Conservation (phyloP, 2,329 filamentous ascomycete genomes). For the Ascosphaera aggregata region DNA sequence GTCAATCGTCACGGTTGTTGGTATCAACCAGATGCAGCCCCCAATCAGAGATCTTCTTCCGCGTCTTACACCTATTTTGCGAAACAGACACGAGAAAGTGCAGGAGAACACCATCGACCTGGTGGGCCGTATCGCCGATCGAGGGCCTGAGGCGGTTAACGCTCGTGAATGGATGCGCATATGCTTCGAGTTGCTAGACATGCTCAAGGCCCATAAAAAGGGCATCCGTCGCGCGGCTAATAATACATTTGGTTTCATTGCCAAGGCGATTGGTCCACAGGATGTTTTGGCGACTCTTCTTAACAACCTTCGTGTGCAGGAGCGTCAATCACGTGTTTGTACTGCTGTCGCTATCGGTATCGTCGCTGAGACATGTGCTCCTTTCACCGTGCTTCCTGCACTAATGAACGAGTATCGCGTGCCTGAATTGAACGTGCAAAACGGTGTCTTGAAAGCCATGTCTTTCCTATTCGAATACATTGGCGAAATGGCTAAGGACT, state of each 20-base stretch:
- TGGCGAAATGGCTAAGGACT: constrained; percentile 98
- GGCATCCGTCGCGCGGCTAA: constrained; percentile 94
- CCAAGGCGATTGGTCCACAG: constrained; percentile 94
- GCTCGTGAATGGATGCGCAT: constrained; percentile 99
- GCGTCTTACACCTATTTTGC: constrained; percentile 87
- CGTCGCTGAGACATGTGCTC: constrained; percentile 91
- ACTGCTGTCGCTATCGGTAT: constrained; percentile 97
- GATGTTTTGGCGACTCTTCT: constrained; percentile 88
- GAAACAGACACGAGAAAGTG: constrained; percentile 96
- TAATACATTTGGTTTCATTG: constrained; percentile 99
- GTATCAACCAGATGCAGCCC: constrained; percentile 94
- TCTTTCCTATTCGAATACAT: constrained; percentile 99
- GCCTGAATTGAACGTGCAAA: constrained; percentile 94
- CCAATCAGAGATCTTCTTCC: constrained; percentile 92
- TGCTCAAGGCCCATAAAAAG: constrained; percentile 99
- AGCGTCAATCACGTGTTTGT: constrained; percentile 94
- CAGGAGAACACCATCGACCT: constrained; percentile 98
- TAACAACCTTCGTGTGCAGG: constrained; percentile 91
- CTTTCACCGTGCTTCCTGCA: constrained; percentile 94
- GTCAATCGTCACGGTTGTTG: constrained; percentile 92
- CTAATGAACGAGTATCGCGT: constrained; percentile 99
- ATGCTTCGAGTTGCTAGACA: constrained; percentile 94
- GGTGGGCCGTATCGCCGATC: constrained; percentile 91
- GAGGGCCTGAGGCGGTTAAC: constrained; percentile 88
- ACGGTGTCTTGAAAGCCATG: constrained; percentile 89